Conservation (phyloP, 306 rosid species). For the Begonia peltatifolia region DNA sequence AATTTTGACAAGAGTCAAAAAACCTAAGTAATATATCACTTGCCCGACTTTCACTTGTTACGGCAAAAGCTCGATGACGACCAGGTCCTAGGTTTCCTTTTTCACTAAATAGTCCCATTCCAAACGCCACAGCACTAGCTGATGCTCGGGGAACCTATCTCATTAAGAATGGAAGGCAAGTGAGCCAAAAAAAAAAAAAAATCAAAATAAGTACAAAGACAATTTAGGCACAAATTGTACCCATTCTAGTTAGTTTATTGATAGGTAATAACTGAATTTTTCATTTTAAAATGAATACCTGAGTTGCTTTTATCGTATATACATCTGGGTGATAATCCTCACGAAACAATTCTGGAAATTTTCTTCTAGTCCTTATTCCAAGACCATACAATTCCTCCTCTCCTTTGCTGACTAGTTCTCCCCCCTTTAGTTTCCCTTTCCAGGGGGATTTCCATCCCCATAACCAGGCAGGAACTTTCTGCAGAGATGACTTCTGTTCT, state of each 20-base stretch:
- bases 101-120: conserved; percentile 73
- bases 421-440: conserved; percentile 67
- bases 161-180: conserved; percentile 3
- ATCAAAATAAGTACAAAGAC: not conserved
- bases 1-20: conserved; percentile 61
- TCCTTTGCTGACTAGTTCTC: conserved; percentile 52
- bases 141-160: conserved; percentile 83
- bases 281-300: conserved; percentile 26
- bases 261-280: not conserved
- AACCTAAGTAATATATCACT: conserved; percentile 65
- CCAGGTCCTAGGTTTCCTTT: conserved; percentile 81
- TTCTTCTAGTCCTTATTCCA: conserved; percentile 54
- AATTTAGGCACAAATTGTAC: not conserved
- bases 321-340: conserved; percentile 79
- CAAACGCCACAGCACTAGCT: conserved; percentile 97
- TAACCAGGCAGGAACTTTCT: conserved; percentile 60
- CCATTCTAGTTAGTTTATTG: not conserved
- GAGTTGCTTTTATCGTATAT: conserved; percentile 64
- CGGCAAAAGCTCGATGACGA: conserved; percentile 68
- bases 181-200: conserved; percentile 5
- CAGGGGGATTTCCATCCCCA: conserved; percentile 78
- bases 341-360: conserved; percentile 47
- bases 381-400: conserved; percentile 71
- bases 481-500: conserved; percentile 27
- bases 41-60: conserved; percentile 80